Evolutionary conservation across 2,329 filamentous ascomycete genomes (phyloP), one percentile per base, ranked within the genome.

Genomic region (Curvularia sp.): DNA sequence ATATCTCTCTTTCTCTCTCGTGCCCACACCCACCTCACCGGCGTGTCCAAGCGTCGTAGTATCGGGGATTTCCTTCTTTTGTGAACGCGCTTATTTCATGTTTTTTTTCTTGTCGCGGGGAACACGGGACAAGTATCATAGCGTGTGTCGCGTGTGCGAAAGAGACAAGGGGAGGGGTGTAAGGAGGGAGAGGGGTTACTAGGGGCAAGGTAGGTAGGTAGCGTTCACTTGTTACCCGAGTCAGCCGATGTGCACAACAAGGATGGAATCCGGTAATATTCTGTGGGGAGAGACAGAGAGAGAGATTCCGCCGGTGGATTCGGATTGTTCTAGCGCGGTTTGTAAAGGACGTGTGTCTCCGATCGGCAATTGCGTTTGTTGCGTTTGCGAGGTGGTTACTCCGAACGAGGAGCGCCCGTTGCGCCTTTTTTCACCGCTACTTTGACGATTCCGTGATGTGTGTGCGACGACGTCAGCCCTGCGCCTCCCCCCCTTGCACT

Each of bases 361-460:
- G 35, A 38, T 38, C 35, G 35, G 35, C 35, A 38, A 38, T n/a
- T 38, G 35, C 35, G 35, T 38, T 38, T 38, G 35, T n/a, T 7
- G 35, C 35, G n/a, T 38, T 35, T n/a, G 33, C 6, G 26, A 6
- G 26, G 26, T 24, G 22, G 22, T 24, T 28, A 28, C 26, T 28
- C 6, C 26, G 26, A 7, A 28, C 5, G 13, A 33, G 8, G 4
- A 13, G 13, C 31, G 31, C 31, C 10, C 31, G 33, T 31, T 31
- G 26, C 26, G 26, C 6, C 1, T 31, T 31, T 31, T 31, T 31
- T 31, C 30, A 31, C 30, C 30, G 30, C 30, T 31, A 31, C 30
- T 31, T 31, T 31, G 30, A 10, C 64, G 60, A 47, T 18, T 44
- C 41, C 18, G 44, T 22, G 2, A 20, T 18, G n/a, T 5, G 28